Evolutionary conservation across 768 basidiomycete species (phyloP), one percentile per base, ranked within the genome.

Genomic region (Leccinum uliginosum): DNA sequence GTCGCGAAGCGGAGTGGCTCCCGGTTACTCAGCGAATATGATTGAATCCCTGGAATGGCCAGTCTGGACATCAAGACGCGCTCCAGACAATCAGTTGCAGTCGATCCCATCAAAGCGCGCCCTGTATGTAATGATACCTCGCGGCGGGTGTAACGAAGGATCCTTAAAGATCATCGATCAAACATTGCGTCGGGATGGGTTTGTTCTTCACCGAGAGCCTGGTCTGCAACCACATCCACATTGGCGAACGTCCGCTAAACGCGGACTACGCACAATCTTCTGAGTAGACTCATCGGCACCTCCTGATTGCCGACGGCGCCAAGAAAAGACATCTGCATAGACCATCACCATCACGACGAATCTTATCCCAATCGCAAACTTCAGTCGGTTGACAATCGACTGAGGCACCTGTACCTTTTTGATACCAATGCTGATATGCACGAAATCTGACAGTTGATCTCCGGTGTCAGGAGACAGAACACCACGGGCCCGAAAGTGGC

Each of bases 301-400:
- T 51, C 46, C 43, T 51, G 48, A 19, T 43, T 46, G 61, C 44
- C 55, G 51, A 48, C 63, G 21, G 1, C 45, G 61, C 52, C 45
- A 54, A 51, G 35, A 10, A 23, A 50, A 19, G 6, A 29, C n/a
- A 32, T 46, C 19, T n/a, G n/a, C 19, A 6, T 44, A 32, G 21
- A 32, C 54, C 50, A 54, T 64, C 53, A 9, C 62, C 54, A 58
- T 67, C 56, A 34, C 40, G 17, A 67, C 64, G 59, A 65, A 53
- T 51, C 47, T 60, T 47, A 34, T 15, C 35, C 35, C 12, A 8
- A 32, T 44, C 21, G 40, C 21, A 32, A 12, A 29, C 35, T 11
- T 29, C 48, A 35, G 35, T 49, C 17, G 24, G 27, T 53, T 17
- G 52, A 38, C 29, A 23, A 14, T n/a, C 17, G 34, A 32, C 19